These are phyloP conservation scores for Fusarium cicatricum DNA, from an alignment of 2,329 filamentous ascomycete genomes.

Conservation along the genomic window DNA sequence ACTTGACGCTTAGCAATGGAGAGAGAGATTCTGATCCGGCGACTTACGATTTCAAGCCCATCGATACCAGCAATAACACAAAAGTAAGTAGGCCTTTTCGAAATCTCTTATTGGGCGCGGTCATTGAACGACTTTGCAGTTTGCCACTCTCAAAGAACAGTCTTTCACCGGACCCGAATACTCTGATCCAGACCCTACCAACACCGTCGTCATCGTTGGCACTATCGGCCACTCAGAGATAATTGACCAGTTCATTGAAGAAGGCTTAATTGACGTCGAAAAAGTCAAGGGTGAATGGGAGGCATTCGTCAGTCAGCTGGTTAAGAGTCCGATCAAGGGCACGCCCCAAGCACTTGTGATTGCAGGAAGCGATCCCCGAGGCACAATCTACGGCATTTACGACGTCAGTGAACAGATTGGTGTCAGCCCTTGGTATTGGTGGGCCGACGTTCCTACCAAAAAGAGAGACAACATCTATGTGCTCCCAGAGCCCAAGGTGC, in stretches of 20 bases:
- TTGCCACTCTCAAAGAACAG: conserved; percentile 27
- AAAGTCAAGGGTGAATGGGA: conserved; percentile 73
- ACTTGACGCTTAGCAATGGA: conserved; percentile 66
- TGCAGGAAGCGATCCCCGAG: conserved; percentile 65
- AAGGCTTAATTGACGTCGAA: conserved; percentile 65
- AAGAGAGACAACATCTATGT: conserved; percentile 59
- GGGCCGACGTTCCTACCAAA: conserved; percentile 63
- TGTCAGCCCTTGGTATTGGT: conserved; percentile 64
- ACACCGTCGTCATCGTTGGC: conserved; percentile 71
- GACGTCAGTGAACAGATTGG: conserved; percentile 69
- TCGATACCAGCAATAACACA: conserved; percentile 57
- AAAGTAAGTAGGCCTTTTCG: conserved; percentile 45
- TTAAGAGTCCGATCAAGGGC: conserved; percentile 55
- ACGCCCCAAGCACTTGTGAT: conserved; percentile 60
- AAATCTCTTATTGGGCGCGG: too few species aligned
- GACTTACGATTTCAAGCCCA: conserved; percentile 53
- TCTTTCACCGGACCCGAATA: conserved; percentile 52
- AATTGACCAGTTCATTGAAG: conserved; percentile 65
- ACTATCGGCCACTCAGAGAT: conserved; percentile 71
- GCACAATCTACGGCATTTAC: conserved; percentile 68
- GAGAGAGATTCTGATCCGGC: conserved; percentile 47
- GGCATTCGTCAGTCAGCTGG: conserved; percentile 67
- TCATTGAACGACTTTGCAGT: conserved; percentile 9
- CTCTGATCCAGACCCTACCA: conserved; percentile 51
- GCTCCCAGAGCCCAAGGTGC: conserved; percentile 43